Percentiles rank a stretch among this genome's conserved stretches.
These are phyloP conservation scores for Hordeum pubiflorum DNA, from an alignment of 202 grass and related monocot genomes.

Conservation along the genomic window DNA sequence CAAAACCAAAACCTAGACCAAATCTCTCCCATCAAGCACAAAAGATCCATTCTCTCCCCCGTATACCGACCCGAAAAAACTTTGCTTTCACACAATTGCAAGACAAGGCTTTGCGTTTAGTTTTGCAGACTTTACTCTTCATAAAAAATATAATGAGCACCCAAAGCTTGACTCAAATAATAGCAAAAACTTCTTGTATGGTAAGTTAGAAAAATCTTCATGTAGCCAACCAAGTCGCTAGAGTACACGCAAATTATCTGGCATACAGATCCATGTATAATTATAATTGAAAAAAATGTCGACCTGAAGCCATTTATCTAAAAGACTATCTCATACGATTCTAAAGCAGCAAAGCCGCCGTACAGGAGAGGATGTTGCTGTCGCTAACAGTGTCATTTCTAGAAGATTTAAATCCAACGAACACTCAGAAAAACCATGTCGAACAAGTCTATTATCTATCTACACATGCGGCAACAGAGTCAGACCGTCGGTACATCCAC, in stretches of 20 bases:
- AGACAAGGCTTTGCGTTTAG: not conserved
- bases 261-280: not conserved
- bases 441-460: not conserved
- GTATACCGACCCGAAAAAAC: no score
- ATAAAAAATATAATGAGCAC: not conserved
- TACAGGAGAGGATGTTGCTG: not conserved
- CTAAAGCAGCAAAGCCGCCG: not conserved
- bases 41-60: no score
- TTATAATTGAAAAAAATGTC: not conserved
- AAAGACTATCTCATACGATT: not conserved
- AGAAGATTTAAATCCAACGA: not conserved
- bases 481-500: not conserved
- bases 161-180: not conserved
- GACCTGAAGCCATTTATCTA: not conserved
- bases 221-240: not conserved
- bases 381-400: not conserved
- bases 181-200: not conserved
- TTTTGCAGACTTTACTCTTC: not conserved
- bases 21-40: no score
- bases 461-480: not conserved
- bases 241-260: not conserved
- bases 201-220: not conserved
- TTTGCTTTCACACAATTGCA: no score
- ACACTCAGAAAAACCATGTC: no score
- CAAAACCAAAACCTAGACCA: no score